A percentile compares a stretch with the other conserved stretches of the same genome.
Conservation (phyloP, 768 basidiomycete genomes). For the Leucosporidium creatinivorum region DNA sequence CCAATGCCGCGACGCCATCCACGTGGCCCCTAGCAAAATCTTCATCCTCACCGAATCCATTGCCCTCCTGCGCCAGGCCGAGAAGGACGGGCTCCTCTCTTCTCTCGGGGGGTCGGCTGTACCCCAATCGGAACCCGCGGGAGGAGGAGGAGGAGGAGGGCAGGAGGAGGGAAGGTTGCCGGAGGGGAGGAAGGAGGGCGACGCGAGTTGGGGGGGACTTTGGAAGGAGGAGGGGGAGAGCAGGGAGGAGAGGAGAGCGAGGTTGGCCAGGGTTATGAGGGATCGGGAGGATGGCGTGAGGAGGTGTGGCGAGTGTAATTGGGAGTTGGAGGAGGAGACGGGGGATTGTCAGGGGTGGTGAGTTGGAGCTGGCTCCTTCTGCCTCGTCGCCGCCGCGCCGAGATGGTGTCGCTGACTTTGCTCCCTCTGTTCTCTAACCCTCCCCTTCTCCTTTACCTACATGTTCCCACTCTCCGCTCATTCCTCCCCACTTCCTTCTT, state of each 20-base stretch:
- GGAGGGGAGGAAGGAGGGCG: slow-evolving; percentile 9
- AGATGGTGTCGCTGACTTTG: background rate
- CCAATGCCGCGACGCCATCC: slow-evolving; percentile 19
- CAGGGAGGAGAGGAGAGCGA: slow-evolving; percentile 1
- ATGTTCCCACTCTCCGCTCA: too few species aligned
- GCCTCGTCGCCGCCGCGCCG: too few species aligned
- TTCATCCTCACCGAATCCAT: slow-evolving; percentile 26
- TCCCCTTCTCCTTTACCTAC: too few species aligned
- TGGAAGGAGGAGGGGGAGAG: slow-evolving; percentile 14
- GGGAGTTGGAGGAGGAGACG: slow-evolving; percentile 24
- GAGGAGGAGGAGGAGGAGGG: background rate
- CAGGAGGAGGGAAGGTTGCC: slow-evolving; percentile 5
- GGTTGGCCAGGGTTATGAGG: slow-evolving; percentile 17
- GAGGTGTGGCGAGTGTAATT: slow-evolving; percentile 27
- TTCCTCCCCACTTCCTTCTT: too few species aligned
- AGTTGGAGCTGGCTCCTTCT: too few species aligned
- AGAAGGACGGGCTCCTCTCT: background rate
- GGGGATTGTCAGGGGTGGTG: slow-evolving; percentile 29
- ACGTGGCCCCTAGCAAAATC: slow-evolving; percentile 10
- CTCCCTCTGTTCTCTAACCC: too few species aligned
- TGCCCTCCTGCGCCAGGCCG: slow-evolving; percentile 2
- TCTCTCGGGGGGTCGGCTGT: background rate
- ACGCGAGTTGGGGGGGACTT: slow-evolving; percentile 12
- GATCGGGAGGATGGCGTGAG: slow-evolving; percentile 28
- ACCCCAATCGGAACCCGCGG: background rate